Evolutionary conservation across 805 yeast species (phyloP), one percentile per base, ranked within the genome.

Genomic region (Debaryomyces castellii): DNA sequence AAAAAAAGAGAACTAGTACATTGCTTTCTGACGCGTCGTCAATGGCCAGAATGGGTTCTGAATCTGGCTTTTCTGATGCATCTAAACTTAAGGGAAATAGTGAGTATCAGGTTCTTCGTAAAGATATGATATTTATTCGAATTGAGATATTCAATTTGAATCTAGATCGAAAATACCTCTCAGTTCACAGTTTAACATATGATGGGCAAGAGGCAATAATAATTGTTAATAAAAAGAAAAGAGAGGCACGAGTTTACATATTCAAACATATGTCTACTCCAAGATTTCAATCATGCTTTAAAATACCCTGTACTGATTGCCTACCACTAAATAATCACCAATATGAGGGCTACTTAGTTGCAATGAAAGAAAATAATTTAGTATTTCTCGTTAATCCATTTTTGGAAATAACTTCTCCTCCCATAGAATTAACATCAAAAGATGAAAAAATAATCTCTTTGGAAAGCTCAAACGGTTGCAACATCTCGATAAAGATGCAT

Each of bases 101-200:
- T 46, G 81, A 73, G 28, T 50, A 63, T 5, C 59, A 67, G 5
- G 51, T 60, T 4, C 60, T 80, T 18, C 67, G 81, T 33, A 87
- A 85, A 53, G 96, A 89, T 59, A 75, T 85, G 55, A 82, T 85
- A n/a, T 66, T 88, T 48, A 81, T 90, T 0, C 79, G 77, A 55
- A 62, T 87, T 2, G 82, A 81, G 14, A 62, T 77, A 1, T 63
- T 71, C 33, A 67, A 59, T 42, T 33, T 64, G 10, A 58, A 61
- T 16, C 65, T 66, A 4, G 57, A 64, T n/a, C 49, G 59, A 9
- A 47, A 54, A 35, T 56, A 63, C 21, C 12, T 47, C 25, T 40
- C 52, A 1, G 41, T 59, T 14, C 59, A 64, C 40, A 70, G 70
- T 7, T 47, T 79, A n/a, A 53, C 58, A 4, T 78, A 68, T 50